Base-by-base conservation (phyloP, 2,329 filamentous ascomycete genomes). In the Penicillium oxalicum region DNA sequence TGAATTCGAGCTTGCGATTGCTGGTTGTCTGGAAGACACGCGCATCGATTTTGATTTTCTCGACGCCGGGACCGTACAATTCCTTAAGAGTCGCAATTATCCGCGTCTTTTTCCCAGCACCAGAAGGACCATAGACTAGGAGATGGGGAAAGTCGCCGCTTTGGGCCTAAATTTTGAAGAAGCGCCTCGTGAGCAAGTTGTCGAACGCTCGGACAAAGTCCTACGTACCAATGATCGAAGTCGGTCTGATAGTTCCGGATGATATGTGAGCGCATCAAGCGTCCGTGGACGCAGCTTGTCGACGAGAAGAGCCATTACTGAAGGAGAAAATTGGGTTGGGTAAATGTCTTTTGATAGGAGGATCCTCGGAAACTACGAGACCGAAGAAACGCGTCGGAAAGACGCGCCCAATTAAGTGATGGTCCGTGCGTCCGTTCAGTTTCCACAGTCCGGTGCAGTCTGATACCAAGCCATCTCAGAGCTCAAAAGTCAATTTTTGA, bases 11-110 rank as follows among this genome's bases (percentile, higher is more conserved):
- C 72, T 98, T 98, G 67, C 93, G 89, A 70, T 95, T 97, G 65
- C 86, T 87, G 24, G 83, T 91, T 1, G 93, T 97, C 71, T 95
- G 91, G 75, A 98, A 98, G 50, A 96, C 87, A 56, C 93, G 87
- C 9, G 90, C 88, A 67, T 98, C 93, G 72, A 98, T 97, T 75
- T 97, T 97, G 78, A 98, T 98, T 78, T 96, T 97, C 66, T 98
- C 94, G n/a, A 95, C 93, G 38, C 93, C 91, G 0, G 91, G 85
- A 0, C 93, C 93, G 70, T 93, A 98, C 6, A 98, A 79, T 65
- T 96, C 91, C 69, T 95, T 95, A 3, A 98, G 75, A 0, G 91
- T 97, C 12, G 93, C 91, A 13, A 96, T 89, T 58, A 97, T 94
- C 38, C 93, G 85, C 1, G 93, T 98, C 73, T 98, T 98, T 71